Evolutionary conservation across 2,329 filamentous ascomycete genomes (phyloP), one percentile per base, ranked within the genome.

Genomic region (Talaromyces sp.): DNA sequence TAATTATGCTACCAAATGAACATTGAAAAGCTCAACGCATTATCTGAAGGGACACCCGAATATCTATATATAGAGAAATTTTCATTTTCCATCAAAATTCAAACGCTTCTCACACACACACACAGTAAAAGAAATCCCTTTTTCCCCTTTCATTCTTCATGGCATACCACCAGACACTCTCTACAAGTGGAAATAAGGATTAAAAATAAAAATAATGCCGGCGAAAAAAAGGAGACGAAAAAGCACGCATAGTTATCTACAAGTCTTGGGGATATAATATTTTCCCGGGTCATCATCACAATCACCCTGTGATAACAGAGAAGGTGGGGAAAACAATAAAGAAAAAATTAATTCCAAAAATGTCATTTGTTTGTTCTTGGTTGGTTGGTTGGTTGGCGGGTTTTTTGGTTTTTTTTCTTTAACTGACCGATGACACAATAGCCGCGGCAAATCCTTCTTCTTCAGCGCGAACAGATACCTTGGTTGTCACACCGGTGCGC

Each of bases 401-500:
- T 23, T 14, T 50, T 50, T 50, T 34, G 33, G 18, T 27, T 27
- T 40, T 34, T 31, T 10, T 28, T 58, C 44, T 33, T 84, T 86
- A 96, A 75, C 90, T 88, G 74, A 97, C 88, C 69, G 91, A 92
- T 68, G 87, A 90, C 74, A 97, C 85, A 64, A 98, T 87, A 76
- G 96, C 82, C 63, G 87, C 84, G 64, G 95, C 92, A 72, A 99
- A 87, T 61, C 91, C 91, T 73, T 95, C 91, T 78, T 99, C 95
- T 76, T 99, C 95, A 75, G 90, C 90, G 73, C 95, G 86, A 64
- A 94, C 91, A 58, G 89, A 90, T 69, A 99, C 92, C 85, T 98
- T 98, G 72, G 94, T 96, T 62, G 95, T 97, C 30, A 98, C 92
- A 58, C 95, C 95, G 56, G 89, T 89, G 84, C 96, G 96, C 70